Conservation (phyloP, 305 asterid species). For the Rubia balearica region DNA sequence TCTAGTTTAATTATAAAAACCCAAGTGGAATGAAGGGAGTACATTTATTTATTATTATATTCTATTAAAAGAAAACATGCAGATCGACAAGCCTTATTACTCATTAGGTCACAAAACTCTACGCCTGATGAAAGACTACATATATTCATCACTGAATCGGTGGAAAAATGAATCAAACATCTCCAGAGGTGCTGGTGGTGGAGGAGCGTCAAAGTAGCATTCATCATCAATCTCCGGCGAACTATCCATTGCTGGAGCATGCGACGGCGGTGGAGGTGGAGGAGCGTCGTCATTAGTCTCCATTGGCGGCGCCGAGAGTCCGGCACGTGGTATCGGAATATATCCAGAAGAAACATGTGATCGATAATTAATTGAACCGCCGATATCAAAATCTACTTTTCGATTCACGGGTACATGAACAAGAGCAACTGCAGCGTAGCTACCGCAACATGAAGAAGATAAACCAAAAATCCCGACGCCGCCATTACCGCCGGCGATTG, state of each 20-base stretch:
- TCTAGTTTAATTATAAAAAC: no score
- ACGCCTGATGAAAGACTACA: neutral
- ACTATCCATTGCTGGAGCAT: neutral
- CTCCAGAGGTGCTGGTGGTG: neutral
- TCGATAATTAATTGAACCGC: neutral
- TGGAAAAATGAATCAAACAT: neutral
- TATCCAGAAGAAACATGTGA: no score
- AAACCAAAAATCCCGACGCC: neutral
- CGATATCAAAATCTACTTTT: no score
- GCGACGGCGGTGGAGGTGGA: neutral
- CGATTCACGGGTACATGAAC: neutral
- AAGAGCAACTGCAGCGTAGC: neutral
- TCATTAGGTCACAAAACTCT: neutral
- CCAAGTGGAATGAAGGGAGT: neutral
- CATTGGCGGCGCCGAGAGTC: neutral
- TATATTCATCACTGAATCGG: neutral
- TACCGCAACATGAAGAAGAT: neutral
- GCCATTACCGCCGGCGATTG: no score
- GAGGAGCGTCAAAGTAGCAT: neutral
- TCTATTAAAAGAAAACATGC: no score
- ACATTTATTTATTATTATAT: neutral
- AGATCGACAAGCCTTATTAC: no score
- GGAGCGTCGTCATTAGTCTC: neutral
- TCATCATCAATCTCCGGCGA: neutral
- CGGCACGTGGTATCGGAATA: neutral